Evolutionary conservation across 2,329 filamentous ascomycete species (phyloP), one percentile per base, ranked within the genome.

Genomic region (Lecanicillium sp.): DNA sequence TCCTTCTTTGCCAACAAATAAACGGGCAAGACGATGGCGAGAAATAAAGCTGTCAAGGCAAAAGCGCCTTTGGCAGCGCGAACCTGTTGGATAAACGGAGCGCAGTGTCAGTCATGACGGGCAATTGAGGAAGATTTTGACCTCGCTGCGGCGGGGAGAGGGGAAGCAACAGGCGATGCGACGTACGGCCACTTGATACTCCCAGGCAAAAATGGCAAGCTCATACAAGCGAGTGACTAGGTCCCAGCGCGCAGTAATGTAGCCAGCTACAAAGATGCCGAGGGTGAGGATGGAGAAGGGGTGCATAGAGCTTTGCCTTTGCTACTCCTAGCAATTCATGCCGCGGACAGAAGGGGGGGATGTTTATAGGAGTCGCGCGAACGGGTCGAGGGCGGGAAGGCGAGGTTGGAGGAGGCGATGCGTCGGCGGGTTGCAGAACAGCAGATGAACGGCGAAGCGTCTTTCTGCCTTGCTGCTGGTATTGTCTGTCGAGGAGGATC

Each of bases 211-310:
- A 56, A 95, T 86, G 58, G 89, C 87, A 61, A 98, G 82, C 71
- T 98, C 91, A 84, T 96, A 95, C 61, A 97, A 79, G 62, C 90
- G 85, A 60, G 91, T 96, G 58, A 96, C 90, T 54, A 98, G 84
- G 72, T 97, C 93, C 90, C 93, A 98, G 77, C 93, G 87, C 65
- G 93, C 93, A 72, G 93, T 98, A 68, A 91, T 97, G 78, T 98
- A 98, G 70, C 93, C 93, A 74, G 93, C 91, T 78, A 97, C 86
- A 76, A 98, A 98, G 75, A 98, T 96, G 73, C 87, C 90, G 73
- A 95, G 83, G 63, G 90, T 95, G 69, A 96, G 81, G 68, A 91
- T 76, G 55, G 91, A 97, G 75, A 97, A 96, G 63, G 90, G 89
- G 89, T 96, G 90, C 91, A 97, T 97, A 78, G 76, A 79, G 71